Evolutionary conservation across 179 eudicot species (phyloP), one percentile per base, ranked within the genome.

Genomic region (Beta macrorhiza): DNA sequence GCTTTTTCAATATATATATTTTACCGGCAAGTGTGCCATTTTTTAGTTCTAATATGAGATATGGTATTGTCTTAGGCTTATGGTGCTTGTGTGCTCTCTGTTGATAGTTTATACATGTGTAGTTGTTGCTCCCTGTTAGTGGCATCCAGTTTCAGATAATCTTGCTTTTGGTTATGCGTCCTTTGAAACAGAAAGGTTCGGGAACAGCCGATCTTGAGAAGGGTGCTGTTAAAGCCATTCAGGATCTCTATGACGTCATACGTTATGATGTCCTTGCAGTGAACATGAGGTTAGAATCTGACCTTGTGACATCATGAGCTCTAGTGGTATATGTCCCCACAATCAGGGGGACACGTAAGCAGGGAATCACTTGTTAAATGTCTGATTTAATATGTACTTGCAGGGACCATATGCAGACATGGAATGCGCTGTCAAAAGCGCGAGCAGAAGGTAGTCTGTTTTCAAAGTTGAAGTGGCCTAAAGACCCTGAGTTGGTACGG

Each of bases 201-300:
- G 92, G 90, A 74, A 86, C 93, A 49, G 88, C 90, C 20, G 97
- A 92, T 85, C 91, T 90, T 72, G 86, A 89, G 77, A 92, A 83
- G 85, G 97, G 99, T 80, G 99, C 98, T 52, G 89, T 97, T 71
- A 95, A 97, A 89, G 97, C 99, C 81, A 87, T 93, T 80, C 97
- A 91, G 80, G 99, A 97, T 89, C 93, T 97, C 32, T 95, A 97
- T 86, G 99, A 97, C 88, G 97, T 90, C 80, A 85, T 97, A 72
- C 91, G 89, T 75, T 75, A 74, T 81, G 99, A 97, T 83, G 84
- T 95, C 78, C 93, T 94, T 79, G 87, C 89, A 68, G 81, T 89
- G 80, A 91, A 93, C 86, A 85, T 92, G 95, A 87, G 97, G 99
- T 95, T 76, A 78, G 93, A 55, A 10, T 72, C 67, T 13, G 29